Percentiles rank a stretch among this genome's conserved stretches.
phyloP scores from a whole-genome alignment of 1,284 basidiomycete genomes.

The Apiotrichum gracile region DNA sequence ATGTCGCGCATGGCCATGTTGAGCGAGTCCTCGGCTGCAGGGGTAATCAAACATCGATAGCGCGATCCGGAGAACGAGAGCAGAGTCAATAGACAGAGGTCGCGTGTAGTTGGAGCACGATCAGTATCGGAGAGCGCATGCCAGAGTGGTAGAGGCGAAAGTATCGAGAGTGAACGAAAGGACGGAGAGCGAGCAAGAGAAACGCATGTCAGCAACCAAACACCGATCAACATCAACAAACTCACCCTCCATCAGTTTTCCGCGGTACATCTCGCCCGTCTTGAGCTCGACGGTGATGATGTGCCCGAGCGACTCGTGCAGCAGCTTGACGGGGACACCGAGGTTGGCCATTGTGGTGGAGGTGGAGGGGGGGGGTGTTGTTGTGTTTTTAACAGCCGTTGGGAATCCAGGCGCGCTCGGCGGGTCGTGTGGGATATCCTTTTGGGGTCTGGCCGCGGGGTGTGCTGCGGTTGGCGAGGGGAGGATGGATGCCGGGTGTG shows the following conservation, averaged over 20 bases:
- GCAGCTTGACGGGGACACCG: slow-evolving; percentile 84
- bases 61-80: not conserved
- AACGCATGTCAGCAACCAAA: not conserved
- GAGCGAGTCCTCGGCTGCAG: slow-evolving; percentile 90
- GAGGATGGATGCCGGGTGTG: not conserved
- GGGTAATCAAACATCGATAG: slow-evolving; percentile 1
- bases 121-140: no score
- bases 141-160: no score
- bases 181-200: not conserved
- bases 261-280: slow-evolving; percentile 87
- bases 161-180: not conserved
- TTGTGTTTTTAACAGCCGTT: not conserved
- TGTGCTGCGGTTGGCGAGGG: no score
- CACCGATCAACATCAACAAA: not conserved
- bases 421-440: no score
- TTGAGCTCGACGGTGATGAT: slow-evolving; percentile 97
- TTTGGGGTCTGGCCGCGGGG: no score
- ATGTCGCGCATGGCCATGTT: slow-evolving; percentile 96
- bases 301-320: slow-evolving; percentile 92
- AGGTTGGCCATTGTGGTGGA: slow-evolving; percentile 53
- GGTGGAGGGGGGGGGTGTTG: not conserved
- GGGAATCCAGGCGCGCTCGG: no score
- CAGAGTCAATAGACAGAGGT: slow-evolving; percentile 9
- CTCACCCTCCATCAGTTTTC: slow-evolving; percentile 89
- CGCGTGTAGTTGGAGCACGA: not conserved